phyloP scores from a whole-genome alignment of 495 filamentous ascomycete genomes.

The Penicillium chermesinum region DNA sequence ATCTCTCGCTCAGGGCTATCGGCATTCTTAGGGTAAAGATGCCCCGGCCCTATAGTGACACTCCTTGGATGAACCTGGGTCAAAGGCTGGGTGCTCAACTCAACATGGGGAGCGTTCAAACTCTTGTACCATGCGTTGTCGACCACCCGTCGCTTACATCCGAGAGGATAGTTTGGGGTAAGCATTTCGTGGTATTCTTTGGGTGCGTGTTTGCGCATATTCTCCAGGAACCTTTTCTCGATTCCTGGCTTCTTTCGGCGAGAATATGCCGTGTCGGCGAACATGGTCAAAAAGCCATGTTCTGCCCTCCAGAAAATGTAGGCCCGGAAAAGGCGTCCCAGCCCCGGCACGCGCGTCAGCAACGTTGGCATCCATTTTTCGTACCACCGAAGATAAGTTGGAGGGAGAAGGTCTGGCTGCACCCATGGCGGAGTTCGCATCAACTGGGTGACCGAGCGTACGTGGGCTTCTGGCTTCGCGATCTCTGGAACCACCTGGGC shows the following conservation, averaged over 20 bases:
- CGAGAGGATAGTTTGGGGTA: slow-evolving; percentile 55
- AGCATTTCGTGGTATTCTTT: slow-evolving; percentile 61
- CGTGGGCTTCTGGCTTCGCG: slow-evolving; percentile 34
- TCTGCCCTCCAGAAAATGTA: slow-evolving; percentile 35
- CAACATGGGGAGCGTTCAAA: slow-evolving; percentile 49
- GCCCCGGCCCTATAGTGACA: slow-evolving; percentile 50
- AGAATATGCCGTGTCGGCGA: slow-evolving; percentile 22
- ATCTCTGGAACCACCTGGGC: slow-evolving; percentile 43
- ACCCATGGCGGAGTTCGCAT: slow-evolving; percentile 64
- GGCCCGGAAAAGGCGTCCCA: slow-evolving; percentile 28
- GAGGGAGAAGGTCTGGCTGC: slow-evolving; percentile 19
- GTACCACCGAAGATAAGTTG: slow-evolving; percentile 21
- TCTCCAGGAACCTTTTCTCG: slow-evolving; percentile 36
- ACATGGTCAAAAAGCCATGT: slow-evolving; percentile 30
- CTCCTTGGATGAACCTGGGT: slow-evolving; percentile 43
- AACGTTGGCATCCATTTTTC: slow-evolving; percentile 37
- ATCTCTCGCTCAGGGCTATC: slow-evolving; percentile 30
- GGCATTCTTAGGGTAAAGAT: slow-evolving; percentile 39
- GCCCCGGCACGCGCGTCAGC: slow-evolving; percentile 42
- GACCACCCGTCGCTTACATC: slow-evolving; percentile 58
- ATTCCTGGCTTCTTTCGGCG: slow-evolving; percentile 22
- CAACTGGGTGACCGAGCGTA: slow-evolving; percentile 56
- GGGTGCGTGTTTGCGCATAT: slow-evolving; percentile 49
- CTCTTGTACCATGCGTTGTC: slow-evolving; percentile 52
- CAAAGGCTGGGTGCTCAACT: slow-evolving; percentile 53